A percentile compares a stretch with the other conserved stretches of the same genome.
phyloP scores from a whole-genome alignment of 192 early-diverging fungal genomes.

The Coemansia sp. region DNA sequence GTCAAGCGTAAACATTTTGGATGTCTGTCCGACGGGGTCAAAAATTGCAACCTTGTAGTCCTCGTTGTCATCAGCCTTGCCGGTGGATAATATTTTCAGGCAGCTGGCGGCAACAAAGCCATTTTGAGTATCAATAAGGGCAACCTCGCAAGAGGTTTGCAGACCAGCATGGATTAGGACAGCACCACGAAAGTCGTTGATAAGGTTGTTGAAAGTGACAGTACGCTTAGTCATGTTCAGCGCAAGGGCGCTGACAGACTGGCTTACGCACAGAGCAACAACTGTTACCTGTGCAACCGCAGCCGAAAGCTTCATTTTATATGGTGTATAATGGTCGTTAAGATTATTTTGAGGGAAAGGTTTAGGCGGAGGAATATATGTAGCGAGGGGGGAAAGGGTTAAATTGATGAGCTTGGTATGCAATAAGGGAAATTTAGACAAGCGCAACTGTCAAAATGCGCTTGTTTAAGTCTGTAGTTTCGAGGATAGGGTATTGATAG shows the following conservation, averaged over 20 bases:
- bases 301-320: background rate
- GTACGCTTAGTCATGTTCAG: conserved; percentile 23
- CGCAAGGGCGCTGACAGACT: background rate
- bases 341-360: too few species aligned
- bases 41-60: conserved; percentile 28
- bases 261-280: background rate
- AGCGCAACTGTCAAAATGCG: too few species aligned
- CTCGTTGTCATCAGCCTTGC: conserved; percentile 18
- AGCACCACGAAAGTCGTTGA: conserved; percentile 19
- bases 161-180: conserved; percentile 19
- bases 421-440: too few species aligned
- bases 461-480: too few species aligned
- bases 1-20: conserved; percentile 11
- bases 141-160: conserved; percentile 46
- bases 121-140: conserved; percentile 20
- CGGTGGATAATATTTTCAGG: conserved; percentile 23
- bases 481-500: too few species aligned
- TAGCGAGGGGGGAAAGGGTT: too few species aligned
- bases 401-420: too few species aligned
- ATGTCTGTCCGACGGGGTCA: background rate
- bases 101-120: conserved; percentile 40
- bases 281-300: background rate
- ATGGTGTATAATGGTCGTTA: too few species aligned
- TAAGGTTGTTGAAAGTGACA: conserved; percentile 8
- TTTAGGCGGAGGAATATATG: too few species aligned